phyloP scores from a whole-genome alignment of 306 rosid species.

The Ormosia semicastrata region DNA sequence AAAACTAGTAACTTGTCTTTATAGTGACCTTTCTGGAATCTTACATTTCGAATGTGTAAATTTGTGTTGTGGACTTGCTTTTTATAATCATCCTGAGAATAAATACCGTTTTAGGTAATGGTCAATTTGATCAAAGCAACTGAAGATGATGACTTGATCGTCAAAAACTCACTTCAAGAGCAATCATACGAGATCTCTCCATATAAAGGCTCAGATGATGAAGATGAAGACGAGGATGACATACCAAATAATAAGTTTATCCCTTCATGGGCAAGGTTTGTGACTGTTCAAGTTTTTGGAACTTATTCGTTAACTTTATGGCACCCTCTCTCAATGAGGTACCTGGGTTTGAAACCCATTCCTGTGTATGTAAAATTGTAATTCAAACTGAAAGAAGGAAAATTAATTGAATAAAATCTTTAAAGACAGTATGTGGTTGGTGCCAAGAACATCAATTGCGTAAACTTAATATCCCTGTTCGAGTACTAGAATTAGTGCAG shows the following conservation, averaged over 20 bases:
- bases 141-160: slow-evolving; percentile 26
- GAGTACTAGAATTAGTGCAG: neutral
- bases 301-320: neutral
- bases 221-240: slow-evolving; percentile 69
- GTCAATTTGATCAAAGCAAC: slow-evolving; percentile 33
- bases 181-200: slow-evolving; percentile 89
- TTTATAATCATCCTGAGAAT: slow-evolving; percentile 17
- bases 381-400: neutral
- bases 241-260: slow-evolving; percentile 53
- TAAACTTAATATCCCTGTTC: neutral
- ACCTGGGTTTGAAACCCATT: neutral
- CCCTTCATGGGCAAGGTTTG: slow-evolving; percentile 94
- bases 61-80: neutral
- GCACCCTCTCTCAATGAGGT: neutral
- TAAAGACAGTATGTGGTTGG: neutral
- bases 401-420: slow-evolving; percentile 9
- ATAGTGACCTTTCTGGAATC: slow-evolving; percentile 8
- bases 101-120: slow-evolving; percentile 42
- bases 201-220: slow-evolving; percentile 87
- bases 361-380: neutral
- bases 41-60: neutral
- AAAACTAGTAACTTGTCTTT: neutral
- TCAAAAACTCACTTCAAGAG: slow-evolving; percentile 40
- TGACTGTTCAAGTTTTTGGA: slow-evolving; percentile 5
- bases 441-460: neutral